phyloP scores from a whole-genome alignment of 306 rosid genomes.

The Lotus japonicus region DNA sequence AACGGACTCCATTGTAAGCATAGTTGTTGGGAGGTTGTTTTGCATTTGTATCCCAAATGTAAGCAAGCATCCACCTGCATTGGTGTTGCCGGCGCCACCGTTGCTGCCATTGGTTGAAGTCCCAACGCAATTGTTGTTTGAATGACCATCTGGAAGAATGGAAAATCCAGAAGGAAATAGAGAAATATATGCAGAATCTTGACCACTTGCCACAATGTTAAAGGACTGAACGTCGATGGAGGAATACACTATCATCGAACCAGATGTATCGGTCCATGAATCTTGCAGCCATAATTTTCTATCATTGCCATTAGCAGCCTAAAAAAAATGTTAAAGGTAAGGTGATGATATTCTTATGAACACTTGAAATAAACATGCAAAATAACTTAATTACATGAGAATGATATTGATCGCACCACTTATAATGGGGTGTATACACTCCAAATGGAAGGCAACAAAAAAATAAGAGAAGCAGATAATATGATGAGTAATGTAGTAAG shows the following conservation, averaged over 20 bases:
- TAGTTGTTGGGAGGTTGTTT: conserved; percentile 36
- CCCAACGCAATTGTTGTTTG: neutral
- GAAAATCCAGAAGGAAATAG: conserved; percentile 77
- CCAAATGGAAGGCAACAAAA: too few relatives aligned
- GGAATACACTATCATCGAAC: conserved; percentile 68
- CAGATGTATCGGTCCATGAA: conserved; percentile 57
- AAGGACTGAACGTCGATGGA: conserved; percentile 54
- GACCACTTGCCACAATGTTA: conserved; percentile 47
- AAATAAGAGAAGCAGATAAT: too few relatives aligned
- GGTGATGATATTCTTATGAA: neutral
- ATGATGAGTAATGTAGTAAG: too few relatives aligned
- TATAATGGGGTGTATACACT: too few relatives aligned
- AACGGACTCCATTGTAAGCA: conserved; percentile 57
- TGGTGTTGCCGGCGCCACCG: neutral
- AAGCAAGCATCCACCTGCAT: conserved; percentile 42
- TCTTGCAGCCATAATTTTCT: conserved; percentile 64
- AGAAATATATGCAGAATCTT: conserved; percentile 56
- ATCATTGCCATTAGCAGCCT: conserved; percentile 38
- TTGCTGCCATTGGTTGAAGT: neutral
- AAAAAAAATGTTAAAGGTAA: neutral
- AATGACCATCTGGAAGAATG: conserved; percentile 45
- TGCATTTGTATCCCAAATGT: conserved; percentile 69
- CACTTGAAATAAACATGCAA: too few relatives aligned
- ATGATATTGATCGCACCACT: too few relatives aligned
- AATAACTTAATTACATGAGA: too few relatives aligned